phyloP scores from a whole-genome alignment of 257 asterid genomes.

The Solanum piurae region DNA sequence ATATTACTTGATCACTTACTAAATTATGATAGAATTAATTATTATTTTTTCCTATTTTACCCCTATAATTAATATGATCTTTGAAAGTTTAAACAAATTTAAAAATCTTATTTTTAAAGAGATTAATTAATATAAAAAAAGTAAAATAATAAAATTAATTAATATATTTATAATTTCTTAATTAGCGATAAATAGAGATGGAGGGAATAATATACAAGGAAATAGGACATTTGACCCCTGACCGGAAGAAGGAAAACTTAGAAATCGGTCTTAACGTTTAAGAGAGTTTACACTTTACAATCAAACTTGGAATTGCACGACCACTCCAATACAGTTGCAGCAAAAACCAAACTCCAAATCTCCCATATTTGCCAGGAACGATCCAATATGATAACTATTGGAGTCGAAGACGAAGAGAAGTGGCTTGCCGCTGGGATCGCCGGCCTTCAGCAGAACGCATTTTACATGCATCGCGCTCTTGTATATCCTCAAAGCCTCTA shows the following conservation, averaged over 20 bases:
- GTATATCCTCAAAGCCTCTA: slow-evolving; percentile 21
- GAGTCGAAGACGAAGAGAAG: slow-evolving; percentile 89
- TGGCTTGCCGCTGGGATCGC: slow-evolving; percentile 96
- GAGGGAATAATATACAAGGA: too few relatives aligned
- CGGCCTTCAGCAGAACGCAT: slow-evolving; percentile 97
- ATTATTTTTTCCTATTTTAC: too few relatives aligned
- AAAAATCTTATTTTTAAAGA: too few relatives aligned
- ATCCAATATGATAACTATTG: slow-evolving; percentile 46
- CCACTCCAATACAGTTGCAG: background rate
- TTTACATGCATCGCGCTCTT: slow-evolving; percentile 96
- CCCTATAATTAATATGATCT: too few relatives aligned
- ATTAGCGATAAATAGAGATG: too few relatives aligned
- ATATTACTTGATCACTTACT: too few relatives aligned
- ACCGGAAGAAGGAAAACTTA: background rate
- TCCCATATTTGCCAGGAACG: background rate
- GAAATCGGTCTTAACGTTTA: background rate
- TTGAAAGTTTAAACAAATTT: too few relatives aligned
- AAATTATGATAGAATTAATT: too few relatives aligned
- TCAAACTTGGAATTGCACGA: background rate
- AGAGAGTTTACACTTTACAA: background rate
- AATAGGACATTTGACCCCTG: background rate
- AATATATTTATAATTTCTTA: too few relatives aligned
- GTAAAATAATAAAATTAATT: too few relatives aligned
- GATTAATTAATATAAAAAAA: too few relatives aligned
- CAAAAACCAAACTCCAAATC: background rate